These are phyloP conservation scores for Leccinum imitatum DNA, from an alignment of 768 basidiomycete genomes.

Conservation along the genomic window DNA sequence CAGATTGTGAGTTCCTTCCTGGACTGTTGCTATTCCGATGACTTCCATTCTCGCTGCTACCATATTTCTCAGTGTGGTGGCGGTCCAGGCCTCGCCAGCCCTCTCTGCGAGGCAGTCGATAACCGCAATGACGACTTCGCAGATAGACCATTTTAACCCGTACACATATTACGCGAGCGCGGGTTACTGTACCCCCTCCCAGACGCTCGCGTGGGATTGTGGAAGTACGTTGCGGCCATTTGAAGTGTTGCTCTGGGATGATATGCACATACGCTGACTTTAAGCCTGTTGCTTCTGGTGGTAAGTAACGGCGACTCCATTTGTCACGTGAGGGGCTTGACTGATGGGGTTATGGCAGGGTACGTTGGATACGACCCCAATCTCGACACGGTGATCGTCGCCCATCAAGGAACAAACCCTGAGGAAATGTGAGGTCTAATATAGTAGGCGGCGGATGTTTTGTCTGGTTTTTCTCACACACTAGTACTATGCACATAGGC, in stretches of 20 bases:
- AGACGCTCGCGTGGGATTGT: slow-evolving; percentile 52
- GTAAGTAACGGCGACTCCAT: slow-evolving; percentile 37
- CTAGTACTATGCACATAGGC: slow-evolving; percentile 19
- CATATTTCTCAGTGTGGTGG: slow-evolving; percentile 14
- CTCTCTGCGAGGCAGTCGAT: slow-evolving; percentile 39
- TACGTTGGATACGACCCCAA: slow-evolving; percentile 51
- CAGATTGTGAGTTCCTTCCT: neutral
- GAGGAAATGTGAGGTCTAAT: slow-evolving; percentile 25
- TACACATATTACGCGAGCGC: slow-evolving; percentile 53
- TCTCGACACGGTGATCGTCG: slow-evolving; percentile 36
- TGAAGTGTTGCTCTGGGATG: neutral
- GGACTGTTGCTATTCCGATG: slow-evolving; percentile 12
- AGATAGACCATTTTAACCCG: slow-evolving; percentile 45
- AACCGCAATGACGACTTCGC: slow-evolving; percentile 37
- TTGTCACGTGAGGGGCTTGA: neutral
- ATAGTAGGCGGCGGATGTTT: neutral
- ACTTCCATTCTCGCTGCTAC: slow-evolving; percentile 14
- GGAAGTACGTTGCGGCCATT: slow-evolving; percentile 31
- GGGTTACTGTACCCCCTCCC: slow-evolving; percentile 46
- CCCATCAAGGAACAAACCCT: slow-evolving; percentile 39
- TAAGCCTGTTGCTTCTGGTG: slow-evolving; percentile 47
- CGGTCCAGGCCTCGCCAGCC: slow-evolving; percentile 23
- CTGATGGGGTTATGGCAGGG: slow-evolving; percentile 34
- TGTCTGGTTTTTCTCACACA: slow-evolving; percentile 1
- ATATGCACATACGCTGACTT: slow-evolving; percentile 30